A percentile compares a stretch with the other conserved stretches of the same genome.
Evolutionary conservation across 2,329 filamentous ascomycete genomes (phyloP).

Genomic region (Fusarium tuaranense): DNA sequence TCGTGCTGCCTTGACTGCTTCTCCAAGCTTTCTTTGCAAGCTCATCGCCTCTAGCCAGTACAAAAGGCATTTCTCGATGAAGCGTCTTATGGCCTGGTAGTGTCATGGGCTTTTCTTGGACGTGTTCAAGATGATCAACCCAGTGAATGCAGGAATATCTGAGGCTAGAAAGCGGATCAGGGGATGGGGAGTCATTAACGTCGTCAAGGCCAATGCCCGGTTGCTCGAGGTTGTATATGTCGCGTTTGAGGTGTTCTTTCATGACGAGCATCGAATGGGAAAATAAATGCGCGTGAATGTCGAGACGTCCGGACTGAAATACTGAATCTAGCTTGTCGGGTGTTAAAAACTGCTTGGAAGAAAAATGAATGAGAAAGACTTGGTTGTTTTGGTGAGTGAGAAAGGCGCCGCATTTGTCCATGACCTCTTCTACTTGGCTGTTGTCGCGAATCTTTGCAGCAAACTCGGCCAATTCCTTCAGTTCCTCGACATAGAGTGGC

Average conservation of each 20-base stretch:
- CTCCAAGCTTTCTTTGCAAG: accelerated
- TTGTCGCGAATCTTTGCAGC: accelerated
- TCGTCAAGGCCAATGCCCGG: not conserved
- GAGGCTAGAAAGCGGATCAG: not conserved
- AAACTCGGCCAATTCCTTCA: not conserved
- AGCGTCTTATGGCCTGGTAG: not conserved
- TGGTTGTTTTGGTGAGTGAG: not conserved
- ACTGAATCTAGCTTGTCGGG: not conserved
- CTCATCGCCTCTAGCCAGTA: not conserved
- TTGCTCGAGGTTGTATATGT: not conserved
- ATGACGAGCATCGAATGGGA: not conserved
- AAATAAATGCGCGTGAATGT: not conserved
- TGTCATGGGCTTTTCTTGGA: not conserved
- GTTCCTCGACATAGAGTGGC: not conserved
- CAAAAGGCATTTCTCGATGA: not conserved
- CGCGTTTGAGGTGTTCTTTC: not conserved
- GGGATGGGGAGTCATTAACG: accelerated
- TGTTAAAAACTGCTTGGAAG: not conserved
- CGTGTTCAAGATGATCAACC: not conserved
- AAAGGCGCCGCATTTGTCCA: not conserved
- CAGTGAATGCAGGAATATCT: not conserved
- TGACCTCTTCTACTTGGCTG: not conserved
- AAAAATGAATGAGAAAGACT: not conserved
- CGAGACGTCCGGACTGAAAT: not conserved
- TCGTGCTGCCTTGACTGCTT: accelerated